Evolutionary conservation across 805 yeast genomes (phyloP), one percentile per base, ranked within the genome.

Genomic region (Ogataea minuta): DNA sequence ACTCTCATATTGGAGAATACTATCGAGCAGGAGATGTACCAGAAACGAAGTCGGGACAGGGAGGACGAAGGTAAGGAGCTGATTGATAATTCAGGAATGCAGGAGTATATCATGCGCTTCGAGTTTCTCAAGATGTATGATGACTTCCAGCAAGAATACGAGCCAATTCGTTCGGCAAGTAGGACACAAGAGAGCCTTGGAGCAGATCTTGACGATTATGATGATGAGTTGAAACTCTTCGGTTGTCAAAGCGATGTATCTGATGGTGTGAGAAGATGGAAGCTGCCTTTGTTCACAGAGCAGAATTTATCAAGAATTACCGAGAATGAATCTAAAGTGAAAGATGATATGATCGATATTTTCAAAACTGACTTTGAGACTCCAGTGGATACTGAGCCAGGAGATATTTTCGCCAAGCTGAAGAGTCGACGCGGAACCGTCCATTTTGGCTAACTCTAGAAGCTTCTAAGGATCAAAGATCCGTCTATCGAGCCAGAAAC

Each of bases 1-100:
- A 82, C 88, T 0, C 59, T 82, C 41, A 74, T 82, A 3, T 55
- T 82, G 49, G 63, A 70, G 36, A 79, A 74, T 4, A 82, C 88
- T 0, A 64, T 82, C 32, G 89, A 82, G 48, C 84, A 81, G 56
- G 83, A 79, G 48, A 79, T 82, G 68, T 80, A 78, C 56, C 70
- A 62, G 28, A 58, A 57, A 36, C 37, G 65, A 40, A 20, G 43
- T 11, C 47, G 48, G 24, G 44, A 45, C 6, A 30, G 43, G 9
- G 61, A 58, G 8, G 47, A 44, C 9, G 50, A 50, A 2, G 46
- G 41, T 10, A 38, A 26, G 14, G 72, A 72, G 33, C 70, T 78
- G 30, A 77, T 78, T 31, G 85, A 80, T 49, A 80, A 80, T 62
- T 51, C 59, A 0, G 79, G 76, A 9, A 79, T 80, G 68, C 79